Percentiles rank a stretch among this genome's conserved stretches.
Conservation (phyloP, 2,329 filamentous ascomycete genomes). For the Biscogniauxia marginata region DNA sequence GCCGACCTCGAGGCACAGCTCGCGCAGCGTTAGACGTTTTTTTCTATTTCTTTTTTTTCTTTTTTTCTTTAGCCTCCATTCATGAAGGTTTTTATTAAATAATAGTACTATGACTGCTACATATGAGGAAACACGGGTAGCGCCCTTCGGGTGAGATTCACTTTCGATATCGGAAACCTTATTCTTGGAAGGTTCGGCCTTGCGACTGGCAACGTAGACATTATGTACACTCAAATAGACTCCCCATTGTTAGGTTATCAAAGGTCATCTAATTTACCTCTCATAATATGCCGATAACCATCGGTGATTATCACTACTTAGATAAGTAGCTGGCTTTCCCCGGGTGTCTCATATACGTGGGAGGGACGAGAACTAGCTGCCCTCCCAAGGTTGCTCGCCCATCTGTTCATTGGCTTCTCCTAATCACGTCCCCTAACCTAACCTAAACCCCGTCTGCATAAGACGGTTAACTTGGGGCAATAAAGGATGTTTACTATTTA, state of each 20-base stretch:
- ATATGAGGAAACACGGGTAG: slow-evolving; percentile 5
- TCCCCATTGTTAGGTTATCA: background rate
- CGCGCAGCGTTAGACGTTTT: background rate
- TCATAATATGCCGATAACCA: background rate
- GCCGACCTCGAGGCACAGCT: slow-evolving; percentile 28
- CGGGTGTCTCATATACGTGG: background rate
- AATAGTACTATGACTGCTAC: background rate
- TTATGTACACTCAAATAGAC: background rate
- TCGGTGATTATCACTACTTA: background rate
- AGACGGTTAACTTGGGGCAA: too few relatives aligned
- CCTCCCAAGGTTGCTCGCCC: background rate
- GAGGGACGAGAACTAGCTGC: background rate
- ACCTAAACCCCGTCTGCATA: too few relatives aligned
- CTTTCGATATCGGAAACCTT: slow-evolving; percentile 11
- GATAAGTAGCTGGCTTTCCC: background rate
- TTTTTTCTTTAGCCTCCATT: background rate
- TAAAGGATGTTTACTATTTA: too few relatives aligned
- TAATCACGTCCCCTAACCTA: background rate
- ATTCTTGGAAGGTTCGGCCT: background rate
- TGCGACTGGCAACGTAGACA: background rate
- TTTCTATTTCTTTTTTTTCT: background rate
- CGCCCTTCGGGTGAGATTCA: slow-evolving; percentile 13
- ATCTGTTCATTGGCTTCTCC: background rate
- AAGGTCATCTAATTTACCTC: background rate
- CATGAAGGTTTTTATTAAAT: background rate